Evolutionary conservation across 2,329 filamentous ascomycete genomes (phyloP).

Genomic region (Torrubiellomyces zombiae): DNA sequence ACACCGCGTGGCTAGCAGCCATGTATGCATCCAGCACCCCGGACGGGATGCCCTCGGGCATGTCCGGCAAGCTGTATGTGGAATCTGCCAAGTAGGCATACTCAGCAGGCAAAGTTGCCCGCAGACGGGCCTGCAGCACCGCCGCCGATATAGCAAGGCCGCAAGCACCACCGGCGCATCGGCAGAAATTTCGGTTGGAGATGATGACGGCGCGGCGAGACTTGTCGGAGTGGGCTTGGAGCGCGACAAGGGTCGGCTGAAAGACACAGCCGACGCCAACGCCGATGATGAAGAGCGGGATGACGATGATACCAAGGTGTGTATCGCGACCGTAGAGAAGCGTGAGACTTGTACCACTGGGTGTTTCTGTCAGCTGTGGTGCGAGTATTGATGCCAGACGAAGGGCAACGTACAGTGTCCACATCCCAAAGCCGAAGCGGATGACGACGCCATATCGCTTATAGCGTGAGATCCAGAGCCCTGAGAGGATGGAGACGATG

Average conservation of each 20-base stretch:
- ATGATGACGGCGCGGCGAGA: slow-evolving; percentile 44
- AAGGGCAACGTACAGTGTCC: slow-evolving; percentile 15
- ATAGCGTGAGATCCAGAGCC: slow-evolving; percentile 38
- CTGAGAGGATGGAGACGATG: slow-evolving; percentile 27
- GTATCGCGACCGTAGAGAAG: slow-evolving; percentile 29
- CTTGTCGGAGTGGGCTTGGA: slow-evolving; percentile 36
- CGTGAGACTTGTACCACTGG: slow-evolving; percentile 31
- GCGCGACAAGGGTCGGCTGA: slow-evolving; percentile 28
- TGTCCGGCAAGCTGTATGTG: slow-evolving; percentile 13
- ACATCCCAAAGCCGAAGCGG: slow-evolving; percentile 21
- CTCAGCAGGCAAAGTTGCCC: slow-evolving; percentile 10
- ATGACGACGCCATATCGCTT: slow-evolving; percentile 44
- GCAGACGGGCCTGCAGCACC: slow-evolving; percentile 19
- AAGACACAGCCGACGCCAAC: slow-evolving; percentile 23
- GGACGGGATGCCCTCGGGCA: slow-evolving; percentile 3
- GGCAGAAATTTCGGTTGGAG: slow-evolving; percentile 44
- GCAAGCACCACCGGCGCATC: slow-evolving; percentile 36
- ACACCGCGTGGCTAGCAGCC: slow-evolving; percentile 35
- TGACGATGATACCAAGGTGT: slow-evolving; percentile 27
- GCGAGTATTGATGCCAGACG: neutral
- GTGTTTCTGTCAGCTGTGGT: neutral
- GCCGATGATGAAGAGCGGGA: slow-evolving; percentile 21
- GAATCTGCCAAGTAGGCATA: slow-evolving; percentile 11
- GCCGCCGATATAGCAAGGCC: slow-evolving; percentile 41
- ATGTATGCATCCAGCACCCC: slow-evolving; percentile 25